Base-by-base conservation (phyloP, 306 rosid species). In the Bauhinia variegata region DNA sequence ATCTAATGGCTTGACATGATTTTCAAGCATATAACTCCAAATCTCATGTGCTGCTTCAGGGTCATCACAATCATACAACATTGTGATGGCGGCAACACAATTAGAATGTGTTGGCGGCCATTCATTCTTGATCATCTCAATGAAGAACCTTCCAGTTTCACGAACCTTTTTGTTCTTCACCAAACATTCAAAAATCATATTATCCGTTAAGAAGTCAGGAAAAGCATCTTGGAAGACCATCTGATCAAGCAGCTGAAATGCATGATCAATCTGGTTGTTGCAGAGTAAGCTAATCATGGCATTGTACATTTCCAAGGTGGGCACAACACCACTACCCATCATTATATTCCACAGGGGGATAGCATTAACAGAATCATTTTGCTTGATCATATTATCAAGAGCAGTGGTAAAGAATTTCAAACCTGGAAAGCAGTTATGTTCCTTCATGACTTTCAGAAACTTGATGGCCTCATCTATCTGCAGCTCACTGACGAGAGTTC, bases 41-140 rank as follows among this genome's bases (percentile, higher is more conserved):
- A 89, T 74, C 31, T 75, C 78, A 10, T 77, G 63, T 1, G 93
- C 93, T 48, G 86, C 60, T 58, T 89, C 96, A 0, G 89, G 93
- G 72, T 85, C 93, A 70, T 87, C 80, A 8, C 87, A 76, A 52
- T 81, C 65, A 8, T 81, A 89, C 34, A 89, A 57, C 91, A 89
- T 77, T 11, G 65, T 33, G 17, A 87, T 87, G 70, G 91, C 91
- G 0, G 71, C 78, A 33, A 83, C 72, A 17, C 81, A 87, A 56
- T 81, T 87, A 36, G 88, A 42, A 67, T 69, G 46, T 0, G 83
- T 77, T 0, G 89, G 93, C 1, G 72, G 78, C 16, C 73, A 79
- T 79, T 89, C 96, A 43, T 87, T 85, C 83, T 85, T 89, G 70
- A 83, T 50, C 91, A 89, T 89, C 86, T 89, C 93, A 8, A 19